phyloP scores from a whole-genome alignment of 768 basidiomycete species.

The Tricholoma matsutake region DNA sequence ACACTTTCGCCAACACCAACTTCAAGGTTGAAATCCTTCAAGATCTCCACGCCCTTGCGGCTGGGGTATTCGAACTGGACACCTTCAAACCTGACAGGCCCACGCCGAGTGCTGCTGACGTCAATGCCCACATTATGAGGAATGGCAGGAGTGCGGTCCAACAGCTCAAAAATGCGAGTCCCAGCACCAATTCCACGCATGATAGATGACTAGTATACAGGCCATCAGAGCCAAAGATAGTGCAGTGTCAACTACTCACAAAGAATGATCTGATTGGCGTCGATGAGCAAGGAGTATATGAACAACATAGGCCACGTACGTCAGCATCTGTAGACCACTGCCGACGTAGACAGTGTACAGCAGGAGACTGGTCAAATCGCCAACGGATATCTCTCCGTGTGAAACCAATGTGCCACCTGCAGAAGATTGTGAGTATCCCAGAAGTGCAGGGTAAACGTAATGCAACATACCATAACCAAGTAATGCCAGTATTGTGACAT shows the following conservation, averaged over 20 bases:
- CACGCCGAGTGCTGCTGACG: constrained; percentile 55
- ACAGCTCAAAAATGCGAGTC: constrained; percentile 88
- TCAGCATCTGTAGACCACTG: constrained; percentile 73
- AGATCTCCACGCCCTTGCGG: constrained; percentile 73
- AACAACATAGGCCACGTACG: constrained; percentile 41
- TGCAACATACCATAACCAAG: constrained; percentile 77
- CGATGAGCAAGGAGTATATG: constrained; percentile 3
- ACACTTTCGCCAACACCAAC: constrained; percentile 84
- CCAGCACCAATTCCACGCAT: constrained; percentile 98
- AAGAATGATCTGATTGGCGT: constrained; percentile 43
- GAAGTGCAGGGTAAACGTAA: not conserved
- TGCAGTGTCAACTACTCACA: constrained; percentile 34
- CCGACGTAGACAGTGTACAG: constrained; percentile 92
- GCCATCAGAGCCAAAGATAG: constrained; percentile 19
- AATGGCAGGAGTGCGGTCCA: constrained; percentile 78
- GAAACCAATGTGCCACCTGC: constrained; percentile 90
- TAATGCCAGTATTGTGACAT: constrained; percentile 83
- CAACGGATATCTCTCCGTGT: constrained; percentile 83
- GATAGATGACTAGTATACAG: constrained; percentile 66
- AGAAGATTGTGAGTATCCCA: not conserved
- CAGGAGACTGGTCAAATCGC: constrained; percentile 84
- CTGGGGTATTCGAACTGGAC: constrained; percentile 90
- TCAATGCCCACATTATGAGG: constrained; percentile 58
- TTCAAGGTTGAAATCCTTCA: constrained; percentile 80
- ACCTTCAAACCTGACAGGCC: constrained; percentile 75